A percentile compares a stretch with the other conserved stretches of the same genome.
These are phyloP conservation scores for Blastomyces emzantsi DNA, from an alignment of 2,329 filamentous ascomycete species.

Conservation along the genomic window DNA sequence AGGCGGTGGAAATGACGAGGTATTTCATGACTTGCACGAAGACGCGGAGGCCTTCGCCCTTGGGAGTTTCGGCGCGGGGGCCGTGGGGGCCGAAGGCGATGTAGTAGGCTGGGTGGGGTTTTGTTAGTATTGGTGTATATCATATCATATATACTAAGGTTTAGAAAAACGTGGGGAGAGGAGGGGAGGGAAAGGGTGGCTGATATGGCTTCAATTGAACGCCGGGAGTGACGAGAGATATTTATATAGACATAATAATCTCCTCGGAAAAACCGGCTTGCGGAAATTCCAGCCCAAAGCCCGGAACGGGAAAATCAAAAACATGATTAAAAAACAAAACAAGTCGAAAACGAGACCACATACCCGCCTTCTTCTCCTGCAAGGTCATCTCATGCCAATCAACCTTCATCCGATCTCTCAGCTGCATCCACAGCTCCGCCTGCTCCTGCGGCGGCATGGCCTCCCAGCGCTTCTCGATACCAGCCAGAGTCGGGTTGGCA, in stretches of 20 bases:
- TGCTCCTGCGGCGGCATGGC: constrained; percentile 96
- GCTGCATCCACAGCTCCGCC: constrained; percentile 96
- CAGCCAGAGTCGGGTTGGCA: constrained; percentile 92
- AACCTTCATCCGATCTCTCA: constrained; percentile 97
- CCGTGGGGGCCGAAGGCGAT: constrained; percentile 97
- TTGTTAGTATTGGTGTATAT: constrained; percentile 1
- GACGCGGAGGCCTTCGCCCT: constrained; percentile 76
- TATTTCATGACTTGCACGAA: constrained; percentile 63
- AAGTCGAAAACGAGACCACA: constrained; percentile 36
- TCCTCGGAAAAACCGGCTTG: not conserved
- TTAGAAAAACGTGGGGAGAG: not conserved
- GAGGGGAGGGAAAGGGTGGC: no score
- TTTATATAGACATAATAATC: not conserved
- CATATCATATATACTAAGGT: not conserved
- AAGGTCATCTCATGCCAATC: constrained; percentile 93
- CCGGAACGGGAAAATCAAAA: not conserved
- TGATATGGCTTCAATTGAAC: not conserved
- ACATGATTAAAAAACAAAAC: not conserved
- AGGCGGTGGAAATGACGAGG: constrained; percentile 53
- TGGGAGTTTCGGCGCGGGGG: constrained; percentile 71
- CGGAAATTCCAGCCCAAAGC: not conserved
- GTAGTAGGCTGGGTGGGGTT: constrained; percentile 68
- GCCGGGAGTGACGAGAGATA: not conserved
- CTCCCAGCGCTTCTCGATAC: constrained; percentile 99
- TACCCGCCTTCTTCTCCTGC: constrained; percentile 99